Percentiles rank a stretch among this genome's conserved stretches.
Evolutionary conservation across 805 yeast species (phyloP).

Genomic region (Saturnispora quitensis): DNA sequence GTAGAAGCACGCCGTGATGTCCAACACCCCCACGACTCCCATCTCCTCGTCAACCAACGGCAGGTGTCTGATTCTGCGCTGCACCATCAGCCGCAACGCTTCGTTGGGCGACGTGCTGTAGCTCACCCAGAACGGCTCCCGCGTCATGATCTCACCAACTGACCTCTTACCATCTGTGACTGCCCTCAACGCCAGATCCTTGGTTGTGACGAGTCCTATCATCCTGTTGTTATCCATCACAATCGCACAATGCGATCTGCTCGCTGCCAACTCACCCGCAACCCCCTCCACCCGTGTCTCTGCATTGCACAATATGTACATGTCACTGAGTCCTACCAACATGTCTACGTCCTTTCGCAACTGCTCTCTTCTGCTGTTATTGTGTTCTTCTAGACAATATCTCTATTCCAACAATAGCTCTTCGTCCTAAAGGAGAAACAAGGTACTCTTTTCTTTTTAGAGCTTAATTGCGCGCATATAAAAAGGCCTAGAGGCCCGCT

Average conservation of each 20-base stretch:
- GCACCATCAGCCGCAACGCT: constrained; percentile 35
- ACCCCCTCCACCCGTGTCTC: constrained; percentile 26
- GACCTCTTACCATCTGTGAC: constrained; percentile 20
- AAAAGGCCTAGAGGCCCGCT: background rate
- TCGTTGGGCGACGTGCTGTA: constrained; percentile 32
- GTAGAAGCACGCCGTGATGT: constrained; percentile 38
- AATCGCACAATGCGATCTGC: constrained; percentile 33
- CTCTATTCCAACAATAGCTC: constrained; percentile 3
- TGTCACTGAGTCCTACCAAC: constrained; percentile 27
- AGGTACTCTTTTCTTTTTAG: background rate
- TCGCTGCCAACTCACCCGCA: constrained; percentile 31
- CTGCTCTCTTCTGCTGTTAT: background rate
- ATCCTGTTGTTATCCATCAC: constrained; percentile 25
- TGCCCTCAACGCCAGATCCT: constrained; percentile 38
- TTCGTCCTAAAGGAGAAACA: constrained; percentile 8
- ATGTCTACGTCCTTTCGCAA: background rate
- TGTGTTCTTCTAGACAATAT: background rate
- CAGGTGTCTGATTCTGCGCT: constrained; percentile 33
- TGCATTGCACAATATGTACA: constrained; percentile 30
- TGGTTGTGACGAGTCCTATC: constrained; percentile 34
- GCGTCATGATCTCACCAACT: constrained; percentile 33
- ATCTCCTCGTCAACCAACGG: constrained; percentile 30
- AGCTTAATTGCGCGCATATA: background rate
- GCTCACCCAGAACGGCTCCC: constrained; percentile 29
- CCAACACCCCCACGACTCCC: constrained; percentile 35